A percentile compares a stretch with the other conserved stretches of the same genome.
phyloP scores from a whole-genome alignment of 305 asterid genomes.

The Ruellia speciosa region DNA sequence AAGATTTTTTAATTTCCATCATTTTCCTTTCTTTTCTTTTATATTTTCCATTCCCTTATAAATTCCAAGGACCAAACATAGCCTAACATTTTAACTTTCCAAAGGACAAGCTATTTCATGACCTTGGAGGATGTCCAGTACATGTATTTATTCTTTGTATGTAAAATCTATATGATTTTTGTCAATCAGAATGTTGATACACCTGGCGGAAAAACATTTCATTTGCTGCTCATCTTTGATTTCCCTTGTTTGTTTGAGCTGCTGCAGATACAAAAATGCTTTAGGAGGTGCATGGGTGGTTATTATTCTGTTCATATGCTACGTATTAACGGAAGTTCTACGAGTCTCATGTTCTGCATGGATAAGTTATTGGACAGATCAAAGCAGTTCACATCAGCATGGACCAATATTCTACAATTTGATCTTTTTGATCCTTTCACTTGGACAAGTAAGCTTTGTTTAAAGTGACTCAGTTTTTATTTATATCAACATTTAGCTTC shows the following conservation, averaged over 20 bases:
- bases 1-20: too few species aligned
- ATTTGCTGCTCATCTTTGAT: not conserved
- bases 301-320: constrained; percentile 58
- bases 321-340: constrained; percentile 53
- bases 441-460: constrained; percentile 66
- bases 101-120: too few species aligned
- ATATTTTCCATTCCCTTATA: too few species aligned
- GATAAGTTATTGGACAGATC: constrained; percentile 93
- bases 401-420: constrained; percentile 67
- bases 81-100: too few species aligned
- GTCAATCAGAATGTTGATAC: too few species aligned
- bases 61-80: too few species aligned
- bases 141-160: too few species aligned
- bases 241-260: constrained; percentile 20
- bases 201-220: not conserved
- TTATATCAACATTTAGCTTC: not conserved
- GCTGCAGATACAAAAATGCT: constrained; percentile 86
- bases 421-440: constrained; percentile 64
- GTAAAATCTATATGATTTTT: not conserved
- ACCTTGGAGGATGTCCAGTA: too few species aligned
- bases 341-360: constrained; percentile 90
- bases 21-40: too few species aligned
- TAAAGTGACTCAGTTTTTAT: constrained; percentile 3
- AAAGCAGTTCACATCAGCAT: constrained; percentile 31
- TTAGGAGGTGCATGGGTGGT: constrained; percentile 96